phyloP scores from a whole-genome alignment of 2,329 filamentous ascomycete species.

The Cercospora sp. region DNA sequence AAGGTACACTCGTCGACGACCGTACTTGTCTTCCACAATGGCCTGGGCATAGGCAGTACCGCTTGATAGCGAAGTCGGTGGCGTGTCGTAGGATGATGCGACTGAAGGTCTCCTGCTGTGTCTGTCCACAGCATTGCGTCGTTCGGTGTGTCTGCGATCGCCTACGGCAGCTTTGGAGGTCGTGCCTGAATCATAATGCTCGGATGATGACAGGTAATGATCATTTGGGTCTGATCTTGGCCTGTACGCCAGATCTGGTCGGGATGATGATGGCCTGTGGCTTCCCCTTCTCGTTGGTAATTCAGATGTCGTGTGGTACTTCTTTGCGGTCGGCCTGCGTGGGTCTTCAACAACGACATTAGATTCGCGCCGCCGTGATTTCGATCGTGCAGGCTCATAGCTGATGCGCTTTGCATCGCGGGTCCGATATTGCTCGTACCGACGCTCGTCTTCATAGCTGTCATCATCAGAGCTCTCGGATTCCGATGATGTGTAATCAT shows the following conservation, averaged over 20 bases:
- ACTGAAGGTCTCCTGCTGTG: slow-evolving; percentile 38
- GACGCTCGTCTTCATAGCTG: slow-evolving; percentile 21
- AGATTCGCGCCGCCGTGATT: slow-evolving; percentile 16
- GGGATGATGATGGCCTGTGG: not conserved
- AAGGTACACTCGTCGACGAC: slow-evolving; percentile 31
- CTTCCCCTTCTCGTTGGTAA: slow-evolving; percentile 1
- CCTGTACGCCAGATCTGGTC: not conserved
- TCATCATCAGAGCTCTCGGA: slow-evolving; percentile 21
- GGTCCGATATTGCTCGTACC: slow-evolving; percentile 9
- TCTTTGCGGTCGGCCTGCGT: not conserved
- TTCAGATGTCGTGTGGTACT: slow-evolving; percentile 6
- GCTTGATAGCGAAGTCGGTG: slow-evolving; percentile 32
- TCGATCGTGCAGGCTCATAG: slow-evolving; percentile 17
- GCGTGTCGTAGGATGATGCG: slow-evolving; percentile 34
- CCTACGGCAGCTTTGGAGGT: slow-evolving; percentile 26
- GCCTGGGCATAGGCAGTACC: slow-evolving; percentile 27
- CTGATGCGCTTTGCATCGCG: slow-evolving; percentile 10
- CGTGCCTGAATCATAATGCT: slow-evolving; percentile 32
- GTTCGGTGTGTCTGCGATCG: slow-evolving; percentile 22
- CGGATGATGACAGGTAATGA: slow-evolving; percentile 26
- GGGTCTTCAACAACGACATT: slow-evolving; percentile 1
- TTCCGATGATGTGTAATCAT: slow-evolving; percentile 20
- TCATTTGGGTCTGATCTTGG: not conserved
- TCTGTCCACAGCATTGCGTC: slow-evolving; percentile 22
- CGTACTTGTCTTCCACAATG: slow-evolving; percentile 32